Percentiles rank a stretch among this genome's conserved stretches.
Evolutionary conservation across 2,329 filamentous ascomycete species (phyloP).

Genomic region (Pseudogymnoascus destructans): DNA sequence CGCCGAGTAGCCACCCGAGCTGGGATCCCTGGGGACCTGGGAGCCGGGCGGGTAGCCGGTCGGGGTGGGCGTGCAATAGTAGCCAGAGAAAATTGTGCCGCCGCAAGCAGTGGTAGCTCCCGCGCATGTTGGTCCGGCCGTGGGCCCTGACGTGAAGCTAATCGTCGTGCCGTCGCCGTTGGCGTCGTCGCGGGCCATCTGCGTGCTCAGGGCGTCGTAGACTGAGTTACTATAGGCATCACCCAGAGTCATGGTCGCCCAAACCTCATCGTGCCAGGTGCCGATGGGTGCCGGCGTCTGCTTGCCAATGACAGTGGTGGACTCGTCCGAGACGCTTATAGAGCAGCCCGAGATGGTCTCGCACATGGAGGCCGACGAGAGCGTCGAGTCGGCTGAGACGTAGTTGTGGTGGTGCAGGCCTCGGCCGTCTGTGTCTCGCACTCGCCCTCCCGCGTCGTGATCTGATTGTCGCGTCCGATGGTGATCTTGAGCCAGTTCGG

Average conservation of each 20-base stretch:
- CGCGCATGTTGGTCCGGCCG: slow-evolving; percentile 14
- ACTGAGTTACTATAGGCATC: slow-evolving; percentile 12
- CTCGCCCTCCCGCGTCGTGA: slow-evolving; percentile 13
- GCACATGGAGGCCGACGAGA: slow-evolving; percentile 12
- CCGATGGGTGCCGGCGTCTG: slow-evolving; percentile 13
- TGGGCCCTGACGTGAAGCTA: slow-evolving; percentile 3
- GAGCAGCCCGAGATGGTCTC: slow-evolving; percentile 15
- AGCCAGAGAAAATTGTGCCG: slow-evolving; percentile 18
- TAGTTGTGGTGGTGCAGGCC: background rate
- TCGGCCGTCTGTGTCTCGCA: slow-evolving; percentile 14
- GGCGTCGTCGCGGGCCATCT: slow-evolving; percentile 5
- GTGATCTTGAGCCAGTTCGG: slow-evolving; percentile 16
- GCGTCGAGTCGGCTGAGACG: slow-evolving; percentile 8
- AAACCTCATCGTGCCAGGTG: slow-evolving; percentile 8
- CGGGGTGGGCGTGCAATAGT: slow-evolving; percentile 14
- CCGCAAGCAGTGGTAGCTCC: slow-evolving; percentile 14
- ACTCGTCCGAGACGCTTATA: slow-evolving; percentile 12
- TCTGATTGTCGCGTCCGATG: slow-evolving; percentile 10
- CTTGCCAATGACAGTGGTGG: slow-evolving; percentile 11
- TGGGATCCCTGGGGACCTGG: background rate
- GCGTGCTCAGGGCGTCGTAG: background rate
- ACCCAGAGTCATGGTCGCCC: slow-evolving; percentile 2
- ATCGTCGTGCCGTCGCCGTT: background rate
- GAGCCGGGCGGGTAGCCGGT: background rate
- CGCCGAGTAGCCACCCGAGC: background rate